Percentiles rank a stretch among this genome's conserved stretches.
Conservation (phyloP, 2,329 filamentous ascomycete species). For the Penicillium polonicum region DNA sequence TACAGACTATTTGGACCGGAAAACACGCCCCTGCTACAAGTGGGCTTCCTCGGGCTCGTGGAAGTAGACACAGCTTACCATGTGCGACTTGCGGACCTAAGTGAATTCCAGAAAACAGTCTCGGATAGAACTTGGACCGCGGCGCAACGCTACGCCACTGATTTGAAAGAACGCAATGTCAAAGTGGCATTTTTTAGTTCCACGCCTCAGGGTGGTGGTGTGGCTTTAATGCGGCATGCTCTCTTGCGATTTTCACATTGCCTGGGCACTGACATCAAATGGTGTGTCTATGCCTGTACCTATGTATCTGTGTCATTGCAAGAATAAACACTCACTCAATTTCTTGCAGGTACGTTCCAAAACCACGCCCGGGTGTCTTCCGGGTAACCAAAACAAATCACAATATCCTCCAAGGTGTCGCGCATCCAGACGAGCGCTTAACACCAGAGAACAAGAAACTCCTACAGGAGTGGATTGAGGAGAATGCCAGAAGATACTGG, state of each 20-base stretch:
- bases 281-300: conserved; percentile 53
- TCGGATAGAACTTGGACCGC: conserved; percentile 63
- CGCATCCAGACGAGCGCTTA: conserved; percentile 63
- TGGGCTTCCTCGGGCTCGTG: conserved; percentile 67
- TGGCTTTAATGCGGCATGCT: conserved; percentile 78
- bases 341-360: conserved; percentile 64
- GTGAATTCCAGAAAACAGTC: conserved; percentile 63
- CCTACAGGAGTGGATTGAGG: conserved; percentile 70
- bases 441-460: conserved; percentile 59
- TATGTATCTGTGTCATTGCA: background rate
- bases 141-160: conserved; percentile 61
- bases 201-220: conserved; percentile 78
- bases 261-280: conserved; percentile 67
- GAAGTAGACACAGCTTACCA: conserved; percentile 68
- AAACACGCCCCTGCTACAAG: conserved; percentile 63
- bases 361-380: conserved; percentile 76
- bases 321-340: conserved; percentile 7
- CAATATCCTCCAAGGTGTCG: conserved; percentile 82
- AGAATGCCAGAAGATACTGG: conserved; percentile 76
- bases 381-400: conserved; percentile 83
- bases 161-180: conserved; percentile 62
- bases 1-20: conserved; percentile 69
- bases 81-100: conserved; percentile 58
- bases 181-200: conserved; percentile 77
- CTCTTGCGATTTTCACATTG: conserved; percentile 68